Evolutionary conservation across 1,284 basidiomycete genomes (phyloP), one percentile per base, ranked within the genome.

Genomic region (Microbotryum scabiosae): DNA sequence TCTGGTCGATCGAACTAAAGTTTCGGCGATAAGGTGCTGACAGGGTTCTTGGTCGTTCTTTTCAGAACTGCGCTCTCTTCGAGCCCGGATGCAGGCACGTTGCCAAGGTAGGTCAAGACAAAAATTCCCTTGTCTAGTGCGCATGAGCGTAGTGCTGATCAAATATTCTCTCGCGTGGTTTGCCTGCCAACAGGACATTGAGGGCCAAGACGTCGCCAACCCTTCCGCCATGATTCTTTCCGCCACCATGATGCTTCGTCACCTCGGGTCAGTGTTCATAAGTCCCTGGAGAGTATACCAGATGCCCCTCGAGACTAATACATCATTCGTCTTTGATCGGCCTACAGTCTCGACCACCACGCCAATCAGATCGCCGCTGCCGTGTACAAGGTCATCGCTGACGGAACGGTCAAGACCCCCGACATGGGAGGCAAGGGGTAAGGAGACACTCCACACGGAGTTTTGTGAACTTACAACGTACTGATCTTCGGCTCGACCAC

Each of bases 31-130:
- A n/a, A n/a, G 61, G 6, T 20, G 43, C 48, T 51, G 30, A 51
- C 56, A 43, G 56, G 32, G 54, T 25, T 48, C 63, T 51, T 57
- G 54, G 61, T 46, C 36, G 20, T 23, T 51, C 32, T 12, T 45
- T 53, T 47, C 69, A 89, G 85, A 94, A 98, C 78, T 97, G 91
- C 76, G 94, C 96, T 43, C 83, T 99, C 61, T 99, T 98, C 77
- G 94, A 99, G 79, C 94, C 96, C 54, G 94, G 94, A 74, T 97
- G 94, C 79, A 86, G 94, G 78, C 96, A 98, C 78, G 92, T 97
- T 72, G 96, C 93, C 66, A 89, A 88, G 75, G 36, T 41, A 16
- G 14, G 36, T 41, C 93, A 97, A 75, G 93, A 92, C 90, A 92
- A 18, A 25, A 18, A 21, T 41, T 4, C 1, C 28, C 46, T 23